Conservation (phyloP, 1,284 basidiomycete species). For the Abortiporus biennis region DNA sequence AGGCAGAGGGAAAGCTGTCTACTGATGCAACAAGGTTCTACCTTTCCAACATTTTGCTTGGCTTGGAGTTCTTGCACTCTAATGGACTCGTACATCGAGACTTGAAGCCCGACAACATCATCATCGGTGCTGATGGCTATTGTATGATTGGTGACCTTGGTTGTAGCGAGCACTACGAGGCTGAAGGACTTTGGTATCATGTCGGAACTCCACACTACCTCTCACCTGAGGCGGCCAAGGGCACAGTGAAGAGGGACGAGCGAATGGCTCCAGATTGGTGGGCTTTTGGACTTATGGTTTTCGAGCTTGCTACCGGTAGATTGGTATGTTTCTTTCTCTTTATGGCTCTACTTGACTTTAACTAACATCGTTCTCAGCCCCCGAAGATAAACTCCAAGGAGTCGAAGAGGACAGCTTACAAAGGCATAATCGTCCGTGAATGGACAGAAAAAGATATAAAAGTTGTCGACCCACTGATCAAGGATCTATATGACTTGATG, state of each 20-base stretch:
- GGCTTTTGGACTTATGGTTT: constrained; percentile 69
- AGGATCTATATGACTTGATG: too few relatives aligned
- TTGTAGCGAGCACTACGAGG: constrained; percentile 45
- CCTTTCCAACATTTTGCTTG: constrained; percentile 58
- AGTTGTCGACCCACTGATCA: too few relatives aligned
- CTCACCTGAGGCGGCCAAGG: constrained; percentile 63
- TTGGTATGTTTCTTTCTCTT: constrained; percentile 39
- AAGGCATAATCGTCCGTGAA: too few relatives aligned
- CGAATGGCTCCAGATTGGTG: constrained; percentile 65
- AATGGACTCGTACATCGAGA: constrained; percentile 80
- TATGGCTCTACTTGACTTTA: too few relatives aligned
- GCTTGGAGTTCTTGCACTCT: constrained; percentile 66
- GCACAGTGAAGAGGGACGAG: constrained; percentile 38
- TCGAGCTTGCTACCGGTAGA: constrained; percentile 64
- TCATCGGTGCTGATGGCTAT: constrained; percentile 57
- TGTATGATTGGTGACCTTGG: constrained; percentile 75
- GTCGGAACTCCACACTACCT: constrained; percentile 65
- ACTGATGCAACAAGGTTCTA: constrained; percentile 37
- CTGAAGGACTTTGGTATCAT: constrained; percentile 40
- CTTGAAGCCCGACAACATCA: constrained; percentile 81
- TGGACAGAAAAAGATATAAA: too few relatives aligned
- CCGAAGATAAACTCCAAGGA: too few relatives aligned
- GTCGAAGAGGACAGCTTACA: too few relatives aligned
- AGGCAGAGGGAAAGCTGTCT: constrained; percentile 25
- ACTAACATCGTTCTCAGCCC: too few relatives aligned